Percentiles rank a stretch among this genome's conserved stretches.
phyloP scores from a whole-genome alignment of 2,329 filamentous ascomycete species.

The Cladophialophora immunda region DNA sequence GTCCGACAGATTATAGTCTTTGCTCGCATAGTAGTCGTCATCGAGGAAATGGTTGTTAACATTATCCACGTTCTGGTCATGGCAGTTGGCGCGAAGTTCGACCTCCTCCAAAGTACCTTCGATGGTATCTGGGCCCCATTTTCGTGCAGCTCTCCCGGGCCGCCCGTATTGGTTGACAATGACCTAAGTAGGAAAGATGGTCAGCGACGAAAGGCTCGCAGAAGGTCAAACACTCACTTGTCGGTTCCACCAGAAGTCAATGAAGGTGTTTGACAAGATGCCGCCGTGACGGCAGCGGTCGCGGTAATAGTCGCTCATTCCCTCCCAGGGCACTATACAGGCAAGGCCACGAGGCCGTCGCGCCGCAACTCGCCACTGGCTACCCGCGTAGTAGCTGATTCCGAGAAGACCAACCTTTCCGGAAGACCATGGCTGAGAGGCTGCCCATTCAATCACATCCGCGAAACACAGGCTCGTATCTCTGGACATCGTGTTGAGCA shows the following conservation, averaged over 20 bases:
- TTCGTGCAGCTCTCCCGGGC: conserved; percentile 57
- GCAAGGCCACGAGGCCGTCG: conserved; percentile 60
- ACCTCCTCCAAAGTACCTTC: conserved; percentile 50
- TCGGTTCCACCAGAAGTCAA: conserved; percentile 60
- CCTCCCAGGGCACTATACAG: conserved; percentile 65
- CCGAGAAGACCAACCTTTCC: conserved; percentile 62
- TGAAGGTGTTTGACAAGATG: conserved; percentile 67
- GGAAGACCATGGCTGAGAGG: conserved; percentile 59
- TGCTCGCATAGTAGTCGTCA: conserved; percentile 69
- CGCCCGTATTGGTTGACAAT: conserved; percentile 74
- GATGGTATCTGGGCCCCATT: conserved; percentile 61
- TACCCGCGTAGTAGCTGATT: conserved; percentile 63
- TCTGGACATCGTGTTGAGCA: conserved; percentile 63
- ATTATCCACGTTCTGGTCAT: conserved; percentile 57
- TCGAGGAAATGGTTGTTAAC: conserved; percentile 66
- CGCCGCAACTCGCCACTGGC: conserved; percentile 65
- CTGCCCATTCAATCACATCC: conserved; percentile 63
- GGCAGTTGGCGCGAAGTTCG: conserved; percentile 48
- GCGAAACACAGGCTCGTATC: conserved; percentile 63
- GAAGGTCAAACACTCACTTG: conserved; percentile 23
- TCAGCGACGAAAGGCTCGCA: background rate
- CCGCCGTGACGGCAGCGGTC: conserved; percentile 70
- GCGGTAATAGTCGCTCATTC: conserved; percentile 65
- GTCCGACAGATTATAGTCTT: conserved; percentile 70
- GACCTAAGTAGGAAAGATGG: conserved; percentile 53